Percentiles rank a stretch among this genome's conserved stretches.
phyloP scores from a whole-genome alignment of 805 yeast genomes.

The Lipomyces mesembrius region DNA sequence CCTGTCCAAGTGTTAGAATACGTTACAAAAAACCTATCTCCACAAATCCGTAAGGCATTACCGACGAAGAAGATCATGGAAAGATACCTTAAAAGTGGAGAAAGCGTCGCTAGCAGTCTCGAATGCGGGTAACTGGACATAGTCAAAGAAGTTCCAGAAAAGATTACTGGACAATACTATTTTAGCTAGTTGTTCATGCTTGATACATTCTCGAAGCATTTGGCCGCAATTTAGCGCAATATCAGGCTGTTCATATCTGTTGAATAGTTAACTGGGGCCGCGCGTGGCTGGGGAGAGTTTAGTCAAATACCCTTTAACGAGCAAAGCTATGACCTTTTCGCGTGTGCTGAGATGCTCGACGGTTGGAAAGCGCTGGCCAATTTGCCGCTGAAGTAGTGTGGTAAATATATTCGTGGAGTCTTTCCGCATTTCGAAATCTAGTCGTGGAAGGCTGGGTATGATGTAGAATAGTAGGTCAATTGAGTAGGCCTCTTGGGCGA shows the following conservation, averaged over 20 bases:
- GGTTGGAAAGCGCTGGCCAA: constrained; percentile 79
- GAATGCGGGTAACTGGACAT: constrained; percentile 75
- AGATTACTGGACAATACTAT: constrained; percentile 60
- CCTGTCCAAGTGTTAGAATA: constrained; percentile 43
- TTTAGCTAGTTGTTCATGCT: constrained; percentile 70
- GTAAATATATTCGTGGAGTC: constrained; percentile 76
- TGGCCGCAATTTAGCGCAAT: constrained; percentile 74
- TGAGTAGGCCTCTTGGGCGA: constrained; percentile 79
- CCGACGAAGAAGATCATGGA: neutral
- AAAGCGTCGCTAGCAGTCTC: constrained; percentile 92
- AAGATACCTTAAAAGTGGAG: constrained; percentile 58
- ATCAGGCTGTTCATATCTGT: constrained; percentile 71
- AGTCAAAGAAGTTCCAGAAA: constrained; percentile 83
- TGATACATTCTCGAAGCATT: constrained; percentile 82
- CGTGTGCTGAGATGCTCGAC: constrained; percentile 76
- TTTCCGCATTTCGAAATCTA: constrained; percentile 90
- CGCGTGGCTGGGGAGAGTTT: neutral
- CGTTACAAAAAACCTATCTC: neutral
- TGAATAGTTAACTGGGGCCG: neutral
- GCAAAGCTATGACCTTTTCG: constrained; percentile 64
- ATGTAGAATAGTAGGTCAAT: constrained; percentile 70
- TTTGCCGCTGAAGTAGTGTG: constrained; percentile 75
- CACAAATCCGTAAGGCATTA: too few species aligned
- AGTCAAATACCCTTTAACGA: constrained; percentile 50
- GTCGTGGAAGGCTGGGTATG: constrained; percentile 59